A percentile compares a stretch with the other conserved stretches of the same genome.
These are phyloP conservation scores for Capsicum rhomboideum DNA, from an alignment of 257 asterid species.

Conservation along the genomic window DNA sequence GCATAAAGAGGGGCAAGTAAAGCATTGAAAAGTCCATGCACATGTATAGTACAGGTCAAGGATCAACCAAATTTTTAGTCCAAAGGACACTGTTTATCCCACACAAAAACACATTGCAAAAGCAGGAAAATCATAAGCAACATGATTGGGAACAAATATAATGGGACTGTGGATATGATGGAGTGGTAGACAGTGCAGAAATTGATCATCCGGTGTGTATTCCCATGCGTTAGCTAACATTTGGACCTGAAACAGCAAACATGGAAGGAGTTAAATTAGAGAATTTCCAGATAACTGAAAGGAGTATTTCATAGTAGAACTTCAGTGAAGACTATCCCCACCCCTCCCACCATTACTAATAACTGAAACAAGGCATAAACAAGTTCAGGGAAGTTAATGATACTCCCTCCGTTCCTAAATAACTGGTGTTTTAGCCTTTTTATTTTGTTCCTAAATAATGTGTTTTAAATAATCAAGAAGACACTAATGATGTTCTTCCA, in stretches of 20 bases:
- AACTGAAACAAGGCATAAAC: background rate
- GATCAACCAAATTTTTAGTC: background rate
- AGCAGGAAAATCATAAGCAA: background rate
- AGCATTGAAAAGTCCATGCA: conserved; percentile 13
- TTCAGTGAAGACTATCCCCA: background rate
- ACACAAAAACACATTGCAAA: background rate
- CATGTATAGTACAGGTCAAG: conserved; percentile 9
- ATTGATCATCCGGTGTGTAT: conserved; percentile 8
- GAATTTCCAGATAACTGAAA: background rate
- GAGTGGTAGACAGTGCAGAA: conserved; percentile 16
- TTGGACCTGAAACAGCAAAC: conserved; percentile 11
- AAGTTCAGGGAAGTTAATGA: background rate
- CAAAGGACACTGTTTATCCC: background rate
- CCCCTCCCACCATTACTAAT: background rate
- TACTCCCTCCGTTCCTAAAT: too few species aligned
- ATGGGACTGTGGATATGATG: conserved; percentile 14
- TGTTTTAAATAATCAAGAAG: too few species aligned
- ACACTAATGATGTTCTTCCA: too few species aligned
- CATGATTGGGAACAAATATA: background rate
- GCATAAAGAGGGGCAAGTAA: conserved; percentile 12
- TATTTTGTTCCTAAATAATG: too few species aligned
- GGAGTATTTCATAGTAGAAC: background rate
- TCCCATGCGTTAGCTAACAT: conserved; percentile 16
- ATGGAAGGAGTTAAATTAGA: background rate
- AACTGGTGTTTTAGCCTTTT: too few species aligned